A percentile compares a stretch with the other conserved stretches of the same genome.
Evolutionary conservation across 169 alveolate species (phyloP).

Genomic region (Toxoplasma gondii): DNA sequence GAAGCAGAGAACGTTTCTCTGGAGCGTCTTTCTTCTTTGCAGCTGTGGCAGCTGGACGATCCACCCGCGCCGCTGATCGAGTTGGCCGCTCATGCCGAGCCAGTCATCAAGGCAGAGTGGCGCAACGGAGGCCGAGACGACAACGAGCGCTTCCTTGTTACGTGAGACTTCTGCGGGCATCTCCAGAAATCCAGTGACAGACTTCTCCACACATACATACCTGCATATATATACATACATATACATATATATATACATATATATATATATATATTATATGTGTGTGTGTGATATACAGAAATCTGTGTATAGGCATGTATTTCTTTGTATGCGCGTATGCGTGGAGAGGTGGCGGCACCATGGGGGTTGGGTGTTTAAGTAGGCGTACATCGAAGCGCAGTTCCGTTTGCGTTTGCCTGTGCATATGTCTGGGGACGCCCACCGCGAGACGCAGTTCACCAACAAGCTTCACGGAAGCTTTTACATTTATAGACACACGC

Average conservation of each 20-base stretch:
- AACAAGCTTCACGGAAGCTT: no score
- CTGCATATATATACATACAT: background rate
- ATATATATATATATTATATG: no score
- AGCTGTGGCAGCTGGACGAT: constrained; percentile 36
- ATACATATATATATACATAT: background rate
- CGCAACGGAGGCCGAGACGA: constrained; percentile 51
- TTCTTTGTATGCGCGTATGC: background rate
- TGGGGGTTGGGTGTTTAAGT: no score
- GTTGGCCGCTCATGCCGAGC: constrained; percentile 42
- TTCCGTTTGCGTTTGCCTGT: no score
- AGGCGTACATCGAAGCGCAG: no score
- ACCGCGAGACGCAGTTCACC: no score
- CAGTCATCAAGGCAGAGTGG: constrained; percentile 56
- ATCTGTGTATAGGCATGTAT: background rate
- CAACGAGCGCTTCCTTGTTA: background rate
- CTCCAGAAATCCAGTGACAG: background rate
- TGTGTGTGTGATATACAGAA: no score
- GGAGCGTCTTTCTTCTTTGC: background rate
- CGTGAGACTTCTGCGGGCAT: background rate
- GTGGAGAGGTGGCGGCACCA: no score
- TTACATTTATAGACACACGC: no score
- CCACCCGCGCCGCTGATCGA: constrained; percentile 17
- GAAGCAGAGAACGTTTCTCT: no score
- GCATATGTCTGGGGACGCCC: no score
- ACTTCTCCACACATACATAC: background rate